Evolutionary conservation across 371 early-diverging fungal genomes (phyloP).

Genomic region (Mortierella sp.): DNA sequence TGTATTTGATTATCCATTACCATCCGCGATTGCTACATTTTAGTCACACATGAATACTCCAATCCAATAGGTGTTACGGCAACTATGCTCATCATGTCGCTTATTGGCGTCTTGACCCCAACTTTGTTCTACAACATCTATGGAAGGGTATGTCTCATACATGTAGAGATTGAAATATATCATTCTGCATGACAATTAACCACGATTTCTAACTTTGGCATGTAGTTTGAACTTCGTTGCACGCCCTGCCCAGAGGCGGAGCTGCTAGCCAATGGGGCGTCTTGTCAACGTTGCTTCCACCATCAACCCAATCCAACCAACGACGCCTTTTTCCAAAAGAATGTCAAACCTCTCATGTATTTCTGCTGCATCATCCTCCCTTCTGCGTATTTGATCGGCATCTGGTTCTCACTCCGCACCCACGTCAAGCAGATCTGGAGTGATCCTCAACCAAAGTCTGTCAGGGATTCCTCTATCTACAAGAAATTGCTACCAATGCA

Average conservation of each 20-base stretch:
- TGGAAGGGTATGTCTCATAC: constrained; percentile 70
- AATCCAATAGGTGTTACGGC: constrained; percentile 82
- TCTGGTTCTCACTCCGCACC: constrained; percentile 94
- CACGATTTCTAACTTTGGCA: neutral
- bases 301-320: constrained; percentile 77
- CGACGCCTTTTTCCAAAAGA: constrained; percentile 86
- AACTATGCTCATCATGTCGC: constrained; percentile 94
- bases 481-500: constrained; percentile 49
- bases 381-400: constrained; percentile 90
- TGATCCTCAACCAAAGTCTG: constrained; percentile 47
- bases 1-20: neutral
- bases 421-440: constrained; percentile 92
- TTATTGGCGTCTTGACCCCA: constrained; percentile 94
- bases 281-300: constrained; percentile 77
- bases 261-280: constrained; percentile 45
- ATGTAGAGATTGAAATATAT: neutral
- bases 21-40: neutral
- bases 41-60: neutral
- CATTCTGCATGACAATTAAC: neutral
- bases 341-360: constrained; percentile 91
- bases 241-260: constrained; percentile 62
- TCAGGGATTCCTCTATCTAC: constrained; percentile 61
- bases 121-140: constrained; percentile 94
- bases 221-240: constrained; percentile 71
- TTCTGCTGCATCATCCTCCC: constrained; percentile 89